phyloP scores from a whole-genome alignment of 23 red algal genomes.

The Gracilariopsis chorda region DNA sequence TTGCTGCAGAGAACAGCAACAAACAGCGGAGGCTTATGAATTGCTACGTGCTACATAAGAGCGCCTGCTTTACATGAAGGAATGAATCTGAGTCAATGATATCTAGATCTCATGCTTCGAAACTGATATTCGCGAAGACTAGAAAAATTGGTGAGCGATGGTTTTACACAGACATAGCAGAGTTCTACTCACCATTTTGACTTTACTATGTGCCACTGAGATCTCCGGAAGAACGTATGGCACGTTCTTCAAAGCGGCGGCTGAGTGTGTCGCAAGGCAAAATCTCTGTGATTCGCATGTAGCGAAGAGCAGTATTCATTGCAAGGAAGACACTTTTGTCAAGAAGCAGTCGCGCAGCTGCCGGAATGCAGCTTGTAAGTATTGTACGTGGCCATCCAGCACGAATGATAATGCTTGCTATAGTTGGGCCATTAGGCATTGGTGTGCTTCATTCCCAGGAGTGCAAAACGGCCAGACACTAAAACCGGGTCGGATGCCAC shows the following conservation, averaged over 20 bases:
- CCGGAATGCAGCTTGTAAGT: not conserved
- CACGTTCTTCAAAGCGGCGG: not conserved
- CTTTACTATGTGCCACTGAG: too few species aligned
- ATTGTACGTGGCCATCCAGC: slow-evolving; percentile 12
- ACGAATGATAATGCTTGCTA: not conserved
- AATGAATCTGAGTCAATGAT: too few species aligned
- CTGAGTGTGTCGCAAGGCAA: not conserved
- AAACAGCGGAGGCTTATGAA: too few species aligned
- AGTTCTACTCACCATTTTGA: too few species aligned
- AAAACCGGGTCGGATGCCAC: not conserved
- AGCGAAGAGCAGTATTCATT: not conserved
- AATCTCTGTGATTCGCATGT: not conserved
- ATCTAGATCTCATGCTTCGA: too few species aligned
- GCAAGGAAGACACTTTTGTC: not conserved
- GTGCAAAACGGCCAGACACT: not conserved
- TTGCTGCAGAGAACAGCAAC: too few species aligned
- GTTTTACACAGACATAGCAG: too few species aligned
- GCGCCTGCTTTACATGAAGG: too few species aligned
- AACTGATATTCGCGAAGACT: too few species aligned
- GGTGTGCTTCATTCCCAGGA: not conserved
- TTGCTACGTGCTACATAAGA: too few species aligned
- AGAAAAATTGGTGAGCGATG: too few species aligned
- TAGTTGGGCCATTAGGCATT: slow-evolving; percentile 10
- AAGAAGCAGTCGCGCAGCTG: not conserved
- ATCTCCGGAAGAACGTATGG: too few species aligned